These are phyloP conservation scores for Trichoderma breve DNA, from an alignment of 2,329 filamentous ascomycete genomes.

Conservation along the genomic window DNA sequence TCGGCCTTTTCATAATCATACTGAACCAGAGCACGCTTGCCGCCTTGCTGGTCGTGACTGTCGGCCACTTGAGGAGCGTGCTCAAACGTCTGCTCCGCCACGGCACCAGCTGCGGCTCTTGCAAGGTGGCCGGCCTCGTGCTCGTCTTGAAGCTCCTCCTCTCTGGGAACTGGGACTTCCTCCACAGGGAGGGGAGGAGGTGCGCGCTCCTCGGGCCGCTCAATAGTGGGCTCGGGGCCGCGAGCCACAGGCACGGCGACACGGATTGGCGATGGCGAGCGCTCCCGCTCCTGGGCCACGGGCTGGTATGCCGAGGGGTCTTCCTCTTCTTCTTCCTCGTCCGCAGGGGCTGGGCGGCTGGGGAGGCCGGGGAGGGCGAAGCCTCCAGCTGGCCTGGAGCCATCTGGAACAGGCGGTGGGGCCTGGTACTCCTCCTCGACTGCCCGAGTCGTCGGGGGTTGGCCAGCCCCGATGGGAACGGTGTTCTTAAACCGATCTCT, in stretches of 20 bases:
- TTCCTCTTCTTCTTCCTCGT: slow-evolving; percentile 59
- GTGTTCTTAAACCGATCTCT: slow-evolving; percentile 80
- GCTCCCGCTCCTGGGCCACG: slow-evolving; percentile 46
- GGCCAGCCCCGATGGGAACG: slow-evolving; percentile 62
- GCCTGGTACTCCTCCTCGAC: slow-evolving; percentile 52
- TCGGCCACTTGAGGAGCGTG: slow-evolving; percentile 34
- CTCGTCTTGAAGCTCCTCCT: slow-evolving; percentile 65
- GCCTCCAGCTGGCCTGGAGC: slow-evolving; percentile 69
- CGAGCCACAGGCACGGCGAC: slow-evolving; percentile 83
- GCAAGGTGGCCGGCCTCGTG: slow-evolving; percentile 57
- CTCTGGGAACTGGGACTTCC: slow-evolving; percentile 62
- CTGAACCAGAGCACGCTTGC: slow-evolving; percentile 73
- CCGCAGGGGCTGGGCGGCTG: slow-evolving; percentile 54
- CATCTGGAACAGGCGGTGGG: slow-evolving; percentile 49
- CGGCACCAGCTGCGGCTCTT: slow-evolving; percentile 58
- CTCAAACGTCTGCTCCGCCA: slow-evolving; percentile 43
- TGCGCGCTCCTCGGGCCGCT: slow-evolving; percentile 49
- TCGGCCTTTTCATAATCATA: slow-evolving; percentile 98
- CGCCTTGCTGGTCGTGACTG: slow-evolving; percentile 42
- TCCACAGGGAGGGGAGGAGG: slow-evolving; percentile 61
- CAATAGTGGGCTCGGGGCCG: slow-evolving; percentile 51
- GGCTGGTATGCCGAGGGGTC: slow-evolving; percentile 43
- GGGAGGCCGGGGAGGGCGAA: slow-evolving; percentile 78
- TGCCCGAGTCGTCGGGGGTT: slow-evolving; percentile 37
- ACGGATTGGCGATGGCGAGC: slow-evolving; percentile 68